These are phyloP conservation scores for Pseudogymnoascus sp. DNA, from an alignment of 2,329 filamentous ascomycete species.

Conservation along the genomic window DNA sequence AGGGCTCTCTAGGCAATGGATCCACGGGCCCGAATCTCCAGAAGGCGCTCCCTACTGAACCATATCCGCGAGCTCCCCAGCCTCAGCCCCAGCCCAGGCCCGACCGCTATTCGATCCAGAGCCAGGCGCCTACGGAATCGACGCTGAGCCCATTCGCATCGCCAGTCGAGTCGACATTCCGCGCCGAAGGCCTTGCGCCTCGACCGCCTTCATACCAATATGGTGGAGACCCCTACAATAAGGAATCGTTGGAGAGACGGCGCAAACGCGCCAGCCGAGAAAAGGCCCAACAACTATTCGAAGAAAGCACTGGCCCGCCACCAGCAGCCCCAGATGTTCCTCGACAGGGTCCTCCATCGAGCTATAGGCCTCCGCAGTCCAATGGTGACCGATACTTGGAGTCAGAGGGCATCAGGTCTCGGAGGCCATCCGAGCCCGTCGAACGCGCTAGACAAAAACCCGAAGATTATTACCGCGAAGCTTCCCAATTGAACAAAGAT, in stretches of 20 bases:
- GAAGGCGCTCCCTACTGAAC: not conserved
- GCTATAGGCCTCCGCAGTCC: conserved; percentile 43
- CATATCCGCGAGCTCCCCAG: not conserved
- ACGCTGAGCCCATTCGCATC: conserved; percentile 50
- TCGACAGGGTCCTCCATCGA: conserved; percentile 44
- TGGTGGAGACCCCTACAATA: conserved; percentile 32
- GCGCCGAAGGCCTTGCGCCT: conserved; percentile 45
- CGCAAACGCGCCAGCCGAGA: conserved; percentile 35
- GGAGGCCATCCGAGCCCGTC: conserved; percentile 24
- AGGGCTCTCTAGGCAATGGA: not conserved
- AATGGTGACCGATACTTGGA: conserved; percentile 23
- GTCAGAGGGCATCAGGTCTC: conserved; percentile 13
- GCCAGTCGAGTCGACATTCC: conserved; percentile 43
- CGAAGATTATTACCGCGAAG: conserved; percentile 13
- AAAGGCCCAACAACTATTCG: conserved; percentile 33
- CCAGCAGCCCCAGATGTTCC: conserved; percentile 54
- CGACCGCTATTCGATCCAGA: conserved; percentile 42
- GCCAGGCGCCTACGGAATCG: conserved; percentile 48
- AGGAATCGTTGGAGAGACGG: conserved; percentile 36
- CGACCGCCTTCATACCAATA: conserved; percentile 50
- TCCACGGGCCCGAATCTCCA: not conserved
- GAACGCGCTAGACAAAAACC: conserved; percentile 12
- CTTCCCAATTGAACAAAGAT: not conserved
- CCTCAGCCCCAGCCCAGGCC: conserved; percentile 13
- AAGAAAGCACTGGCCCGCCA: conserved; percentile 23